These are phyloP conservation scores for Phylloporus gajari DNA, from an alignment of 1,284 basidiomycete genomes.

Conservation along the genomic window DNA sequence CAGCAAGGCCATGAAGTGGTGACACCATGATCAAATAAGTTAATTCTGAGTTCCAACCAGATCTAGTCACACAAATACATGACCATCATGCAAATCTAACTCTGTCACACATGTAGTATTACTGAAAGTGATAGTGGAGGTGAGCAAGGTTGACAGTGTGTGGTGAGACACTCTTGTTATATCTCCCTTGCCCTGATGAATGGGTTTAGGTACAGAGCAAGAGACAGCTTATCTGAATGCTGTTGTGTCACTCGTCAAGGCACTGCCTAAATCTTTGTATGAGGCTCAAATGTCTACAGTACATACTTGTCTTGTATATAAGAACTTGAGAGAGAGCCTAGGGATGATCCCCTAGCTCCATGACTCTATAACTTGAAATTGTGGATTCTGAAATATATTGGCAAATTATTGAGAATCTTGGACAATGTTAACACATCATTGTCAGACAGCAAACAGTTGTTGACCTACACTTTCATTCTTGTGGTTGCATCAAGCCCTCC, in stretches of 20 bases:
- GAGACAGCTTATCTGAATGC: conserved; percentile 86
- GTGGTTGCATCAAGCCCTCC: too few species aligned
- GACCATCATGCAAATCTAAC: too few species aligned
- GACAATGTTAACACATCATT: conserved; percentile 76
- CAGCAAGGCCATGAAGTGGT: too few species aligned
- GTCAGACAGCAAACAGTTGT: conserved; percentile 61
- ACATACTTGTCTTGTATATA: conserved; percentile 32
- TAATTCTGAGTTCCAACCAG: too few species aligned
- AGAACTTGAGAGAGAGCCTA: not conserved
- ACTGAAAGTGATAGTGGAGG: conserved; percentile 78
- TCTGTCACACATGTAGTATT: too few species aligned
- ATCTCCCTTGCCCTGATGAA: conserved; percentile 10
- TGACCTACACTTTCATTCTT: conserved; percentile 77
- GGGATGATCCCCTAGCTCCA: conserved; percentile 74
- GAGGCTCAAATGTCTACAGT: conserved; percentile 75
- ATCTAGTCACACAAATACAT: too few species aligned
- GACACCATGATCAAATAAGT: too few species aligned
- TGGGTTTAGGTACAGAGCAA: conserved; percentile 52
- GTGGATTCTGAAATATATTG: conserved; percentile 78
- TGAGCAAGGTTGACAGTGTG: conserved; percentile 58
- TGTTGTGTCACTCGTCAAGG: conserved; percentile 83
- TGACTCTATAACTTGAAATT: conserved; percentile 86
- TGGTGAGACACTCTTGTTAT: conserved; percentile 14
- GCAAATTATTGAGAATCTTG: conserved; percentile 85
- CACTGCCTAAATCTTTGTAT: conserved; percentile 83